A percentile compares a stretch with the other conserved stretches of the same genome.
Evolutionary conservation across 129 eudicot genomes (phyloP).

Genomic region (Pittosporum tobira): DNA sequence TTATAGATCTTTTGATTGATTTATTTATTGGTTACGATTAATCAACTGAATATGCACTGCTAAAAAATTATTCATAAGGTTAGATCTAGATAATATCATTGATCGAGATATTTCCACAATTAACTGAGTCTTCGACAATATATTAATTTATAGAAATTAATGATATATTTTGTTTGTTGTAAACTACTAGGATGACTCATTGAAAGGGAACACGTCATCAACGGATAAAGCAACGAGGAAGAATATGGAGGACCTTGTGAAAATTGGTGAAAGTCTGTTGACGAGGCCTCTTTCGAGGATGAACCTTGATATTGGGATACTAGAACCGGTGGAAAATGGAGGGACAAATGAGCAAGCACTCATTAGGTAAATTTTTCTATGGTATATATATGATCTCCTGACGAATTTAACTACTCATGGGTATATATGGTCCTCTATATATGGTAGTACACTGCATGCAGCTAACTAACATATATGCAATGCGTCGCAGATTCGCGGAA

Average conservation of each 20-base stretch:
- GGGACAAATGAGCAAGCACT: constrained; percentile 47
- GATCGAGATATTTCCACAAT: too few species aligned
- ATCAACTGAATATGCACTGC: not conserved
- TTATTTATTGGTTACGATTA: not conserved
- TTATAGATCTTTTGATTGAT: too few species aligned
- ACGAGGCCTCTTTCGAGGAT: constrained; percentile 35
- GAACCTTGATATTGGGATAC: constrained; percentile 34
- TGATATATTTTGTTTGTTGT: not conserved
- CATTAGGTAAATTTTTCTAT: constrained; percentile 16
- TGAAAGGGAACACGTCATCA: constrained; percentile 35
- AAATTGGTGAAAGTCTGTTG: constrained; percentile 28
- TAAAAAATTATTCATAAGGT: not conserved
- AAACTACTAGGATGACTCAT: constrained; percentile 27
- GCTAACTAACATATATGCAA: not conserved
- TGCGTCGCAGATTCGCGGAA: constrained; percentile 20
- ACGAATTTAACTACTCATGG: not conserved
- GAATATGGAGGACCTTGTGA: constrained; percentile 28
- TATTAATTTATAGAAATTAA: not conserved
- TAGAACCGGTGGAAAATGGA: constrained; percentile 28
- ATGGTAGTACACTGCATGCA: not conserved
- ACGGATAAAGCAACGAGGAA: constrained; percentile 28
- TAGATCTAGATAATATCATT: too few species aligned
- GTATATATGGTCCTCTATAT: not conserved
- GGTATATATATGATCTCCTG: too few species aligned
- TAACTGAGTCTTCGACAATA: too few species aligned